phyloP scores from a whole-genome alignment of 345 rosid genomes.

The Sonneratia alba region DNA sequence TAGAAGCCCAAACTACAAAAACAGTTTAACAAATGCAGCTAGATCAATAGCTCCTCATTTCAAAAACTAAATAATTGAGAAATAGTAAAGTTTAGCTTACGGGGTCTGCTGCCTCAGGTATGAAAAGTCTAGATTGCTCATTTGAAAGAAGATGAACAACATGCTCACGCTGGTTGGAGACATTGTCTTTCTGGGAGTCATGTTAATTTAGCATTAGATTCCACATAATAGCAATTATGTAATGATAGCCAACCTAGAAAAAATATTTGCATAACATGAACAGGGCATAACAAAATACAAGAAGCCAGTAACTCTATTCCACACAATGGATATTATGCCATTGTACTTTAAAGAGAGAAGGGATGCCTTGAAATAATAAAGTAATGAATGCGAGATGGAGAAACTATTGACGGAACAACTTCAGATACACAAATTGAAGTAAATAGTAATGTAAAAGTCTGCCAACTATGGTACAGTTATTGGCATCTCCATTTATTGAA shows the following conservation, averaged over 20 bases:
- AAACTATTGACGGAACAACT: not conserved
- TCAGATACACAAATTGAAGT: not conserved
- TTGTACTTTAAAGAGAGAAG: no score
- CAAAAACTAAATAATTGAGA: not conserved
- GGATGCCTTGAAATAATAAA: no score
- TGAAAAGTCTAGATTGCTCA: conserved; percentile 78
- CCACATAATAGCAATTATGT: not conserved
- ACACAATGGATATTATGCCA: not conserved
- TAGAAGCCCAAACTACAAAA: not conserved
- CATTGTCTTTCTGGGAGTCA: conserved; percentile 70
- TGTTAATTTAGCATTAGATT: conserved; percentile 5
- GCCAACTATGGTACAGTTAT: no score
- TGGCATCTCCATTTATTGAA: no score
- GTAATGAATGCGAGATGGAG: not conserved
- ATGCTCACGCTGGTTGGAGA: conserved; percentile 93
- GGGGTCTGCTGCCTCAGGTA: conserved; percentile 60
- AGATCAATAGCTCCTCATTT: not conserved
- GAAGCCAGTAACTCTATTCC: not conserved
- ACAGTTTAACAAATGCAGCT: not conserved
- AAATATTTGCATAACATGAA: not conserved
- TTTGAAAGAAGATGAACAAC: conserved; percentile 84
- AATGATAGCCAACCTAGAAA: not conserved
- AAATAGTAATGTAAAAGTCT: no score
- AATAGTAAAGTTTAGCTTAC: conserved; percentile 28
- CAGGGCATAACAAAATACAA: not conserved